phyloP scores from a whole-genome alignment of 345 rosid genomes.

The Populus pruinosa region DNA sequence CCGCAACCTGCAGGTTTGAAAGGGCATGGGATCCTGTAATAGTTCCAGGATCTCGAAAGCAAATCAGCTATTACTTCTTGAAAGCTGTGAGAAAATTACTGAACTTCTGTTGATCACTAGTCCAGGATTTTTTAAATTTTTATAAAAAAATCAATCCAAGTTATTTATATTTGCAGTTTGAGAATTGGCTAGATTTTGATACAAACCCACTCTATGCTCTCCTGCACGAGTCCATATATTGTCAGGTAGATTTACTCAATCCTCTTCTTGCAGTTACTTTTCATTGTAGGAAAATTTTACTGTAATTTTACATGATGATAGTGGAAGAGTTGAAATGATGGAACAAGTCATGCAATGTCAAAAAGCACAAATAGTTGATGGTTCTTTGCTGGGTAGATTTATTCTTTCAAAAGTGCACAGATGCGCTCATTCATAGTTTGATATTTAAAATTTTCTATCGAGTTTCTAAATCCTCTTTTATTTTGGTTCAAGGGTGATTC shows the following conservation, averaged over 20 bases:
- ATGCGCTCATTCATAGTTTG: not conserved
- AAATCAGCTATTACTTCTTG: slow-evolving; percentile 65
- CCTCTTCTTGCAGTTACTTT: not conserved
- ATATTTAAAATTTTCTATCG: not conserved
- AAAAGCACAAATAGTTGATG: not conserved
- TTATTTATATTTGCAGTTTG: slow-evolving; percentile 48
- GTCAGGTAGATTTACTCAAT: slow-evolving; percentile 53
- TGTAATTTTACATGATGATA: not conserved
- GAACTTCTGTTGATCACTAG: slow-evolving; percentile 1
- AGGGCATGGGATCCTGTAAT: slow-evolving; percentile 87
- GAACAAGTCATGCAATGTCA: not conserved
- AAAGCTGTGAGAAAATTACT: slow-evolving; percentile 51
- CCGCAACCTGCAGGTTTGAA: slow-evolving; percentile 58
- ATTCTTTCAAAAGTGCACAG: not conserved
- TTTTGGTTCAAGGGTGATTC: slow-evolving; percentile 56
- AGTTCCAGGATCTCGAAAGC: slow-evolving; percentile 66
- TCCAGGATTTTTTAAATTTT: not conserved
- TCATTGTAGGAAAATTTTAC: not conserved
- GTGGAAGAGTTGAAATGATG: not conserved
- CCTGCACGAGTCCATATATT: slow-evolving; percentile 79
- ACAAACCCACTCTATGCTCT: slow-evolving; percentile 85
- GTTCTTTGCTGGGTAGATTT: slow-evolving; percentile 3
- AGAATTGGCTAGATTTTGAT: slow-evolving; percentile 65
- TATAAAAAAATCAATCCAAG: not conserved
- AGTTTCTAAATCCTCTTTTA: slow-evolving; percentile 2